A percentile compares a stretch with the other conserved stretches of the same genome.
phyloP scores from a whole-genome alignment of 1,139 yeast genomes.

The Martiniozyma asiatica region DNA sequence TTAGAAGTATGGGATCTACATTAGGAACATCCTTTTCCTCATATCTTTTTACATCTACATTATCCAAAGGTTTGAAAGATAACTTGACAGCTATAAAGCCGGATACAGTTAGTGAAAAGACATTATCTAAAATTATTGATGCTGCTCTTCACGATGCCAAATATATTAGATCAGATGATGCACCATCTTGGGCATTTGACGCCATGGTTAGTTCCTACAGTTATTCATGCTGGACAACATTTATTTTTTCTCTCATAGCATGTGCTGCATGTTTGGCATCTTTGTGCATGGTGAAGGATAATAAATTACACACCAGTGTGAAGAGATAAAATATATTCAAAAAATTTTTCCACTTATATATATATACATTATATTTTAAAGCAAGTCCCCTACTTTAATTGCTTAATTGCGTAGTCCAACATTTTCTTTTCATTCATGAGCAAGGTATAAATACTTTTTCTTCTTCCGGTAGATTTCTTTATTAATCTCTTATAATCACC shows the following conservation, averaged over 20 bases:
- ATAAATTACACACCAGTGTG: slow-evolving; percentile 22
- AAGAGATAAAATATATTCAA: slow-evolving; percentile 16
- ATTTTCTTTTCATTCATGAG: slow-evolving; percentile 12
- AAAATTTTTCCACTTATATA: no score
- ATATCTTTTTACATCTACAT: slow-evolving; percentile 32
- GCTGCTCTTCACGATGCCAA: slow-evolving; percentile 33
- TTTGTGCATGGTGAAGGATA: slow-evolving; percentile 32
- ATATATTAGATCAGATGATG: slow-evolving; percentile 23
- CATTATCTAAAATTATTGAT: slow-evolving; percentile 26
- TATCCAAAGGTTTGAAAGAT: slow-evolving; percentile 13
- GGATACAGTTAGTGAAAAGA: slow-evolving; percentile 18
- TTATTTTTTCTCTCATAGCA: slow-evolving; percentile 21
- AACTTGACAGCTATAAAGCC: slow-evolving; percentile 20
- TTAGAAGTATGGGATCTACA: slow-evolving; percentile 43
- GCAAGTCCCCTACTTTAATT: no score
- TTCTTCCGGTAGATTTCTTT: slow-evolving; percentile 1
- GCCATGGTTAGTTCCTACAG: slow-evolving; percentile 30
- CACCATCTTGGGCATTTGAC: slow-evolving; percentile 28
- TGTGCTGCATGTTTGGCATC: slow-evolving; percentile 25
- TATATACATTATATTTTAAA: no score
- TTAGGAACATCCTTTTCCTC: slow-evolving; percentile 39
- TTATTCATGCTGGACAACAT: slow-evolving; percentile 29
- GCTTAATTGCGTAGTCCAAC: slow-evolving; percentile 8
- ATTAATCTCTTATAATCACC: slow-evolving; percentile 2
- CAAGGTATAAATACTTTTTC: slow-evolving; percentile 4